phyloP scores from a whole-genome alignment of 2,329 filamentous ascomycete species.

The Harringtonia lauricola region DNA sequence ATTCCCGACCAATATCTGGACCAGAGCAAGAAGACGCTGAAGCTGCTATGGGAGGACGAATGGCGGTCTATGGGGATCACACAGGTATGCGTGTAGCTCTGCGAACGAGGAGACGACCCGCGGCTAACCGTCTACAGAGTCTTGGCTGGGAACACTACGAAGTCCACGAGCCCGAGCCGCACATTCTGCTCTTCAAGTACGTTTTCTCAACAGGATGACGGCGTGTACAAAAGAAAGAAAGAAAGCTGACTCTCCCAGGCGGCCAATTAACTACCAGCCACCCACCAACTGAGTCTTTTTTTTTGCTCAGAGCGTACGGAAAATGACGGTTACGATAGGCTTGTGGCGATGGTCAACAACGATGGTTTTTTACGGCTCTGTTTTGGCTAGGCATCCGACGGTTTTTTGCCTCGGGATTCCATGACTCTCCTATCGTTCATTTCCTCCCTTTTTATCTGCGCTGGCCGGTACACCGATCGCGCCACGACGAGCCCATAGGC shows the following conservation, averaged over 20 bases:
- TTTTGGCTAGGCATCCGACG: not conserved
- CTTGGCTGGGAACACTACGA: constrained; percentile 99
- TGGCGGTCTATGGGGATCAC: constrained; percentile 97
- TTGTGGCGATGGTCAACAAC: not conserved
- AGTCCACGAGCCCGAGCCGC: constrained; percentile 95
- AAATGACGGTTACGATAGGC: no score
- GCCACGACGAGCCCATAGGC: no score
- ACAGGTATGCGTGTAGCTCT: constrained; percentile 47
- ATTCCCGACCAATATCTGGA: constrained; percentile 67
- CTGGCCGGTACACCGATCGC: no score
- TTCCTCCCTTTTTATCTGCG: not conserved
- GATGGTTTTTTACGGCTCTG: not conserved
- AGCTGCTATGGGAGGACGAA: constrained; percentile 95
- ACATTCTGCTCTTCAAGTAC: constrained; percentile 97
- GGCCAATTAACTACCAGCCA: constrained; percentile 75
- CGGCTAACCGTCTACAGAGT: constrained; percentile 47
- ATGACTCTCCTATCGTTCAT: not conserved
- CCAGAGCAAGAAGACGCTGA: constrained; percentile 76
- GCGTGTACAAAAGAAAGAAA: no score
- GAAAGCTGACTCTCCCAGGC: constrained; percentile 33
- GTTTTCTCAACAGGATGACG: no score
- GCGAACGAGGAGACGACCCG: not conserved
- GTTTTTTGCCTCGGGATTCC: not conserved
- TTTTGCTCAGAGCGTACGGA: not conserved
- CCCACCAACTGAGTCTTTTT: constrained; percentile 36